phyloP scores from a whole-genome alignment of 1,284 basidiomycete genomes.

The Sporisorium scitamineum region DNA sequence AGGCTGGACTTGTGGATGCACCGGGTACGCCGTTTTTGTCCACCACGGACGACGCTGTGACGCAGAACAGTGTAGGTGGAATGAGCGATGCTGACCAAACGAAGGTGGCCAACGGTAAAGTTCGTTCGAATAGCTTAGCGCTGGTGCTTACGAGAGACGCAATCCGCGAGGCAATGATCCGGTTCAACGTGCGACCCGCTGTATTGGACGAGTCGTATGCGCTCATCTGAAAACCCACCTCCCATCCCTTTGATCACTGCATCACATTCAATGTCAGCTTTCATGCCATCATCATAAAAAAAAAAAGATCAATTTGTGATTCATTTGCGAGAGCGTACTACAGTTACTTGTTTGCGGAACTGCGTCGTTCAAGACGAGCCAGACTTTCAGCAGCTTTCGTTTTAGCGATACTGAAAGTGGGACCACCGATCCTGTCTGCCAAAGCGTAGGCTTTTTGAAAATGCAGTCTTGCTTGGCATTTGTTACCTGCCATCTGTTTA shows the following conservation, averaged over 20 bases:
- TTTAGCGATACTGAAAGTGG: slow-evolving; percentile 28
- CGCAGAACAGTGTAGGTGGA: background rate
- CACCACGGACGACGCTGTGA: slow-evolving; percentile 12
- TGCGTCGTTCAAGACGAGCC: slow-evolving; percentile 38
- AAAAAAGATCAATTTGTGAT: background rate
- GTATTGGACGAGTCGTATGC: slow-evolving; percentile 55
- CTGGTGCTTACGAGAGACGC: slow-evolving; percentile 48
- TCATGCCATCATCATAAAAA: no score
- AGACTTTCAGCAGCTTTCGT: slow-evolving; percentile 39
- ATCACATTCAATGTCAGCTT: background rate
- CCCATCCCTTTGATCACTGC: no score
- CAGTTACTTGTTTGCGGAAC: slow-evolving; percentile 9
- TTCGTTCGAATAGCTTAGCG: slow-evolving; percentile 1
- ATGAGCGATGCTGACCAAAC: background rate
- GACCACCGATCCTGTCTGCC: slow-evolving; percentile 31
- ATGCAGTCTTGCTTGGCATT: slow-evolving; percentile 50
- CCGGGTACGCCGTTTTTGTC: slow-evolving; percentile 40
- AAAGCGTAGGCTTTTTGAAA: slow-evolving; percentile 53
- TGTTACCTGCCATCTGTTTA: slow-evolving; percentile 43
- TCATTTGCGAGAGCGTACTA: background rate
- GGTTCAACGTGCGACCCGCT: slow-evolving; percentile 47
- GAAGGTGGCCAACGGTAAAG: background rate
- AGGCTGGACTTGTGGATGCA: slow-evolving; percentile 80
- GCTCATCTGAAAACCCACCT: slow-evolving; percentile 21
- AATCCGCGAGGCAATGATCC: slow-evolving; percentile 35